These are phyloP conservation scores for Dipodascus albidus DNA, from an alignment of 805 yeast genomes.

Conservation along the genomic window DNA sequence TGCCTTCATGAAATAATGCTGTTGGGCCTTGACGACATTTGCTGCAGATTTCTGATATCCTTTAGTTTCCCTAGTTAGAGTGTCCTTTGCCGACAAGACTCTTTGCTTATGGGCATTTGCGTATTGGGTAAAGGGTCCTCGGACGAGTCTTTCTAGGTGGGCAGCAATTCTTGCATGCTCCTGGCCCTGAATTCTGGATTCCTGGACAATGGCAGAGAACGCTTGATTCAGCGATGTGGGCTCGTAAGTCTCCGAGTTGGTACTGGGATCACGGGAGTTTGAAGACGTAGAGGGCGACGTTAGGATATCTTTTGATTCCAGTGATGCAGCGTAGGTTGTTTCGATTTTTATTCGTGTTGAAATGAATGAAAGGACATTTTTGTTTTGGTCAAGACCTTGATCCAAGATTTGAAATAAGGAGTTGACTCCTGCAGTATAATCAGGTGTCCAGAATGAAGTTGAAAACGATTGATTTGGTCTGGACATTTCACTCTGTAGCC, in stretches of 20 bases:
- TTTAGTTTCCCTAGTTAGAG: constrained; percentile 39
- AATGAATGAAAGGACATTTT: constrained; percentile 49
- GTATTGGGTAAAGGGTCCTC: constrained; percentile 67
- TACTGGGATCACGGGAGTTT: not conserved
- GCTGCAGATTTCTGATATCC: constrained; percentile 37
- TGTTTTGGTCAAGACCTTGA: constrained; percentile 55
- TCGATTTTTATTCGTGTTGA: constrained; percentile 57
- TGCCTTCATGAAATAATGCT: constrained; percentile 67
- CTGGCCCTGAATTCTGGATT: constrained; percentile 46
- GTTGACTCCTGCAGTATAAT: constrained; percentile 24
- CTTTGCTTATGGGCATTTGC: constrained; percentile 59
- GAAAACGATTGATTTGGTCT: constrained; percentile 10
- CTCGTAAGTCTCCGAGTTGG: constrained; percentile 26
- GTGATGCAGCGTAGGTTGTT: constrained; percentile 18
- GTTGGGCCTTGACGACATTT: constrained; percentile 46
- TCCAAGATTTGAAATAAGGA: constrained; percentile 25
- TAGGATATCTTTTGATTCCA: not conserved
- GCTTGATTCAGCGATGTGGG: constrained; percentile 51
- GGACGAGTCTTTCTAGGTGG: constrained; percentile 46
- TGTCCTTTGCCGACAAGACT: constrained; percentile 49
- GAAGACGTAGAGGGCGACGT: not conserved
- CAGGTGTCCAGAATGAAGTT: constrained; percentile 25
- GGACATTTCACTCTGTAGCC: not conserved
- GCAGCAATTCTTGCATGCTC: constrained; percentile 51
- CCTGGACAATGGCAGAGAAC: constrained; percentile 40